phyloP scores from a whole-genome alignment of 2,329 filamentous ascomycete genomes.

The Fusarium annulatum region DNA sequence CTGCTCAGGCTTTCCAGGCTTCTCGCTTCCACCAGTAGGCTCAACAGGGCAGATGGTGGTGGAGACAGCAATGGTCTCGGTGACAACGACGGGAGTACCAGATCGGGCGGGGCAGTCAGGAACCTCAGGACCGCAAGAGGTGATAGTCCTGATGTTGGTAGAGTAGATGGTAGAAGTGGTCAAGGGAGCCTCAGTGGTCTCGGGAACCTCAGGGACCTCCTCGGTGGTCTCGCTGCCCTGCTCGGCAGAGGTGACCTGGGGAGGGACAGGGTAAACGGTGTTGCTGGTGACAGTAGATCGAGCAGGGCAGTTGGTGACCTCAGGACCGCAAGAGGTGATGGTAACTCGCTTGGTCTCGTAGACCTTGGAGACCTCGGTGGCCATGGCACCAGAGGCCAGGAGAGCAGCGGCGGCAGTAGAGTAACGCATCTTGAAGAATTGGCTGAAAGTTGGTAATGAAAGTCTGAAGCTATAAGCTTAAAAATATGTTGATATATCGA shows the following conservation, averaged over 20 bases:
- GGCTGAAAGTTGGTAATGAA: constrained; percentile 37
- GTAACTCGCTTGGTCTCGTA: constrained; percentile 69
- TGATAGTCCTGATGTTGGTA: constrained; percentile 71
- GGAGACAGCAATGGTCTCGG: constrained; percentile 53
- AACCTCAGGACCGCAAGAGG: constrained; percentile 68
- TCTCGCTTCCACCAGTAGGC: constrained; percentile 42
- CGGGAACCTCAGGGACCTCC: constrained; percentile 40
- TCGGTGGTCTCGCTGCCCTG: constrained; percentile 51
- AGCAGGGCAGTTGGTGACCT: constrained; percentile 46
- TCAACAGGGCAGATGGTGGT: constrained; percentile 55
- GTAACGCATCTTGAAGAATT: constrained; percentile 72
- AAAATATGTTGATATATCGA: constrained; percentile 44
- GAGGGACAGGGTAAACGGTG: constrained; percentile 32
- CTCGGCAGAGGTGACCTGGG: constrained; percentile 27
- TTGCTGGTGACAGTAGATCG: constrained; percentile 37
- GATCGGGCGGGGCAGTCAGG: constrained; percentile 68
- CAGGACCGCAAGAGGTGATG: constrained; percentile 67
- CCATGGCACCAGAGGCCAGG: constrained; percentile 54
- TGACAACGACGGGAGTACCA: constrained; percentile 48
- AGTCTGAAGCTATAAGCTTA: constrained; percentile 43
- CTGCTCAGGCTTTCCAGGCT: constrained; percentile 19
- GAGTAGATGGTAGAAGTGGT: constrained; percentile 67
- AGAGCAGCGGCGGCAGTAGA: constrained; percentile 59
- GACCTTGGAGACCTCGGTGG: constrained; percentile 58
- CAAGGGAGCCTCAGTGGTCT: constrained; percentile 53